A percentile compares a stretch with the other conserved stretches of the same genome.
phyloP scores from a whole-genome alignment of 352 stramenopile species.

The Globisporangium abappressorium region DNA sequence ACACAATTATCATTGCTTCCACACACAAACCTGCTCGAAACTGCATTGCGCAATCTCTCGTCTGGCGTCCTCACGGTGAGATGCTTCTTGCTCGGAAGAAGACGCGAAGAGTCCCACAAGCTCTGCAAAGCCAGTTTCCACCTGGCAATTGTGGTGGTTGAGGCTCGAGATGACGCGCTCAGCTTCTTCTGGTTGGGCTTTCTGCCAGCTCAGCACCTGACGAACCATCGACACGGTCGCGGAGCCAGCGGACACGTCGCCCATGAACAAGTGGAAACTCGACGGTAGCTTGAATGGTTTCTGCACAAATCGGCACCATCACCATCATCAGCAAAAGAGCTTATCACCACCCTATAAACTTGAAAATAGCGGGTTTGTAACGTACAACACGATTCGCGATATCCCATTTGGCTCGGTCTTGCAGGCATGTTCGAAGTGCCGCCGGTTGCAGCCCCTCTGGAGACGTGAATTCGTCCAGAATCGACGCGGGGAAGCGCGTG shows the following conservation, averaged over 20 bases:
- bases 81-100: not conserved
- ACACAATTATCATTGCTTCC: not conserved
- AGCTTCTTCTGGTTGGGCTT: slow-evolving; percentile 29
- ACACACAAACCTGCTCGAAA: slow-evolving; percentile 26
- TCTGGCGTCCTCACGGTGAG: not conserved
- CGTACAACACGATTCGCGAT: slow-evolving; percentile 46
- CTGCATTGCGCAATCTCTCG: slow-evolving; percentile 10
- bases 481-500: slow-evolving; percentile 76
- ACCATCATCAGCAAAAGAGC: not conserved
- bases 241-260: slow-evolving; percentile 94
- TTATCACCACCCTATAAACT: not conserved
- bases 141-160: slow-evolving; percentile 29
- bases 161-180: slow-evolving; percentile 32
- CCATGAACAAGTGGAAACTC: slow-evolving; percentile 90
- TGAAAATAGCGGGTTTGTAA: not conserved
- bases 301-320: slow-evolving; percentile 22
- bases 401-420: slow-evolving; percentile 39
- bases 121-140: slow-evolving; percentile 26
- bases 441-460: slow-evolving; percentile 51
- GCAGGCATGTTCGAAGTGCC: slow-evolving; percentile 51
- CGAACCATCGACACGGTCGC: slow-evolving; percentile 84
- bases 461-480: slow-evolving; percentile 51
- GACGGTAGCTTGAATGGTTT: slow-evolving; percentile 58
- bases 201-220: slow-evolving; percentile 41
- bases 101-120: slow-evolving; percentile 13